Evolutionary conservation across 208 protist species (phyloP), one percentile per base, ranked within the genome.

Genomic region (Naegleria gruberi): DNA sequence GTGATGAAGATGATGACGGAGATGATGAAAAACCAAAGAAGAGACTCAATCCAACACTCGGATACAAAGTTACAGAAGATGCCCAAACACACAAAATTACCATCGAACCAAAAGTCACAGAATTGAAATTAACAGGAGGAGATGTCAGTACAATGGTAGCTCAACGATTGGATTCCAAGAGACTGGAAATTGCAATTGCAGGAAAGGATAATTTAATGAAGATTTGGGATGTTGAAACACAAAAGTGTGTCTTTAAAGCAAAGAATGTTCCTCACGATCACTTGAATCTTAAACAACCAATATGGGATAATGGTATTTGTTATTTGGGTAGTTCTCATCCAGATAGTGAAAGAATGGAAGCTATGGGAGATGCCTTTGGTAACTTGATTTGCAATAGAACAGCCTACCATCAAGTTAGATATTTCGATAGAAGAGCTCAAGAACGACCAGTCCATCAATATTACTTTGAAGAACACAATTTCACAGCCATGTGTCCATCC

Each of bases 351-450:
- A 77, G 30, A 77, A 37, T 37, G 10, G 26, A 77, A 37, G 6
- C 26, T 12, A 37, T 77, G 26, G 41, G 41, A 84, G 74, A 82
- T 40, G 23, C 42, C 37, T 46, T 46, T 45, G 81, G 41, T 84
- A 84, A 94, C 90, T 93, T 97, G 1, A 96, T 95, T 90, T 95
- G 94, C 51, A 92, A 91, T 10, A 92, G 92, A 30, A 96, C 95
- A 85, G 95, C 94, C 0, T 97, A 95, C 90, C 94, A 97, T 82
- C 94, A 96, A 85, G 94, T 97, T 26, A 92, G 95, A 40, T 97
- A 96, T 88, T 96, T 96, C 89, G 95, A 97, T 85, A 92, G 94
- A 34, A 93, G 95, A 46, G 93, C 94, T 40, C 96, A 92, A 65
- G 93, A 94, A 90, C 89, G 93, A 44, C 94, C 95, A 26, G 94